phyloP scores from a whole-genome alignment of 768 basidiomycete species.

The Tremella mesenterica region DNA sequence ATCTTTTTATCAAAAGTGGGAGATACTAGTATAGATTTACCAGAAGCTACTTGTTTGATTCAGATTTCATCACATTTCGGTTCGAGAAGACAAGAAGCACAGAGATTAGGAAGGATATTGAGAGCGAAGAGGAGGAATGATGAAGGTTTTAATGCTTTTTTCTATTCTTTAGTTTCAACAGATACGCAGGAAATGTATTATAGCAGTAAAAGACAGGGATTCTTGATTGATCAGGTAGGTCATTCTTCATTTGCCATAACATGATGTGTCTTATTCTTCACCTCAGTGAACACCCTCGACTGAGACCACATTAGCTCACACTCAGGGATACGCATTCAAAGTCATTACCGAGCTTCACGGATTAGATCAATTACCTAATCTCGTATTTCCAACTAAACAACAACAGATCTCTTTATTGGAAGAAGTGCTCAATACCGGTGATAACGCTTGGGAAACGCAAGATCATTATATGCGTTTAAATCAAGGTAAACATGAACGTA shows the following conservation, averaged over 20 bases:
- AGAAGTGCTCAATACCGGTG: conserved; percentile 81
- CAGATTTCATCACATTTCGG: conserved; percentile 99
- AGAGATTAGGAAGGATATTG: conserved; percentile 91
- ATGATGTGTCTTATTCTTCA: too few relatives aligned
- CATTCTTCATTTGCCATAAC: neutral
- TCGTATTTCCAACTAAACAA: conserved; percentile 82
- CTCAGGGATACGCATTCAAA: conserved; percentile 87
- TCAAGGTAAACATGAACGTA: conserved; percentile 28
- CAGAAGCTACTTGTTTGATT: conserved; percentile 97
- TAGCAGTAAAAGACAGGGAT: conserved; percentile 96
- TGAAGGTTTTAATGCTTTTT: conserved; percentile 99
- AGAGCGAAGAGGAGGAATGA: conserved; percentile 96
- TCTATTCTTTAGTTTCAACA: conserved; percentile 97
- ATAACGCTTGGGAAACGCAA: conserved; percentile 51
- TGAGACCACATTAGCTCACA: neutral
- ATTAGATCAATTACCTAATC: conserved; percentile 68
- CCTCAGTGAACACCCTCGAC: too few relatives aligned
- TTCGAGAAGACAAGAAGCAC: conserved; percentile 93
- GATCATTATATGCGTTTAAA: conserved; percentile 39
- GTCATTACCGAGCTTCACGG: conserved; percentile 97
- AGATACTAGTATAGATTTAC: conserved; percentile 96
- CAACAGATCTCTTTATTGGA: conserved; percentile 96
- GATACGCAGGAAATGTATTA: conserved; percentile 99
- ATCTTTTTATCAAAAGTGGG: conserved; percentile 97
- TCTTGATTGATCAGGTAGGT: conserved; percentile 78